These are phyloP conservation scores for Limtongia smithiae DNA, from an alignment of 805 yeast genomes.

Conservation along the genomic window DNA sequence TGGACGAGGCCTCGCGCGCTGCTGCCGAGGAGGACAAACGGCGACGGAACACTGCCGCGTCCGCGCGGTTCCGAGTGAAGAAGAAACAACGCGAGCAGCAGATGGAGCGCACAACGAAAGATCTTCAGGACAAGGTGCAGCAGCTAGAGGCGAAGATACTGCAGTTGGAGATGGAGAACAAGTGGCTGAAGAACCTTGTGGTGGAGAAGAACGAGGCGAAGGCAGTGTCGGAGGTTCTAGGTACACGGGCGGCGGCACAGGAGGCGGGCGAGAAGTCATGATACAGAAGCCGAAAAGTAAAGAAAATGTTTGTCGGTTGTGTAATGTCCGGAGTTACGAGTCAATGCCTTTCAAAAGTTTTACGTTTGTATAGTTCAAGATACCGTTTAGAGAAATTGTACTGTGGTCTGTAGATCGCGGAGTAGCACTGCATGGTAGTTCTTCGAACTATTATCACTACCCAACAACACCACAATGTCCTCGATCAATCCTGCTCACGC, in stretches of 20 bases:
- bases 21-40: slow-evolving; percentile 65
- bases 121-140: slow-evolving; percentile 63
- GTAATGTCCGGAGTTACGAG: too few relatives aligned
- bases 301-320: too few relatives aligned
- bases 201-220: slow-evolving; percentile 58
- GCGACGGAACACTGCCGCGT: slow-evolving; percentile 86
- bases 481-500: slow-evolving; percentile 21
- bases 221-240: slow-evolving; percentile 13
- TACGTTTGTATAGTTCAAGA: neutral
- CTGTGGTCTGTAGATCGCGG: neutral
- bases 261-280: too few relatives aligned
- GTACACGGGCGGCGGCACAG: slow-evolving; percentile 11
- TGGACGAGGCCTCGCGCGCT: slow-evolving; percentile 28
- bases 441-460: too few relatives aligned
- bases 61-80: slow-evolving; percentile 88
- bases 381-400: neutral
- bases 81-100: slow-evolving; percentile 90
- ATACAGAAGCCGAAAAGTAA: too few relatives aligned
- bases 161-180: slow-evolving; percentile 90
- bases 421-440: too few relatives aligned
- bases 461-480: too few relatives aligned
- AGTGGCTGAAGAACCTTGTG: slow-evolving; percentile 74
- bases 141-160: slow-evolving; percentile 69
- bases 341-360: neutral
- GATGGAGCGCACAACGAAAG: slow-evolving; percentile 72